Evolutionary conservation across 805 yeast genomes (phyloP).

Genomic region (Ogataea paradorogensis): DNA sequence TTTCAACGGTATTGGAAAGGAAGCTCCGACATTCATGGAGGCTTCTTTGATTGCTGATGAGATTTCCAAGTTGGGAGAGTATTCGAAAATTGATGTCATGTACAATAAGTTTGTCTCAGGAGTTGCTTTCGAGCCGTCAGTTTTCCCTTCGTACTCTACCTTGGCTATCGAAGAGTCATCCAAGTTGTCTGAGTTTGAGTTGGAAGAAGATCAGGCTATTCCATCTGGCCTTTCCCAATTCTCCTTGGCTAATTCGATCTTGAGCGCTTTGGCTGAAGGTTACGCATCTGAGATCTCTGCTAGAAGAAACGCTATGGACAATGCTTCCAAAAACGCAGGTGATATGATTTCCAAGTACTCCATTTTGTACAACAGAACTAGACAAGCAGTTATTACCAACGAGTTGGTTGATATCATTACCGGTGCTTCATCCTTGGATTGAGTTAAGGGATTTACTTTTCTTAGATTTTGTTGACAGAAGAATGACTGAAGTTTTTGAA

Average conservation of each 20-base stretch:
- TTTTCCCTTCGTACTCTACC: constrained; percentile 63
- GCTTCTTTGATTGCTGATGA: constrained; percentile 87
- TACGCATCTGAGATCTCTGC: constrained; percentile 97
- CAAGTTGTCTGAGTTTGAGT: constrained; percentile 77
- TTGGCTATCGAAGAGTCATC: constrained; percentile 79
- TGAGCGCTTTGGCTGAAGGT: constrained; percentile 94
- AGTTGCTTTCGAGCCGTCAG: constrained; percentile 84
- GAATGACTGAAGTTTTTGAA: too few species aligned
- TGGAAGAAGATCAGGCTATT: constrained; percentile 65
- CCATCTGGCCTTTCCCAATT: constrained; percentile 76
- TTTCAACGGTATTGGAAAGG: constrained; percentile 92
- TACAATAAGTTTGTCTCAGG: constrained; percentile 87
- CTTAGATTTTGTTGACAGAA: too few species aligned
- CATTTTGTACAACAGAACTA: constrained; percentile 97
- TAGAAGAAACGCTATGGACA: constrained; percentile 99
- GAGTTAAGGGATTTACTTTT: constrained; percentile 22
- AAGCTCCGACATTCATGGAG: constrained; percentile 91
- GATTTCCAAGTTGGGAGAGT: constrained; percentile 64
- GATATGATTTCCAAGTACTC: constrained; percentile 97
- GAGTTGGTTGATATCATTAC: constrained; percentile 99
- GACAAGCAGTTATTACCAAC: constrained; percentile 99
- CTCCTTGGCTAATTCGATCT: constrained; percentile 84
- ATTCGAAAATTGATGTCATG: constrained; percentile 74
- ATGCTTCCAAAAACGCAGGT: constrained; percentile 99
- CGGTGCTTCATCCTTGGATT: constrained; percentile 98